A percentile compares a stretch with the other conserved stretches of the same genome.
Conservation (phyloP, 75 land plant species). For the Larix kaempferi region DNA sequence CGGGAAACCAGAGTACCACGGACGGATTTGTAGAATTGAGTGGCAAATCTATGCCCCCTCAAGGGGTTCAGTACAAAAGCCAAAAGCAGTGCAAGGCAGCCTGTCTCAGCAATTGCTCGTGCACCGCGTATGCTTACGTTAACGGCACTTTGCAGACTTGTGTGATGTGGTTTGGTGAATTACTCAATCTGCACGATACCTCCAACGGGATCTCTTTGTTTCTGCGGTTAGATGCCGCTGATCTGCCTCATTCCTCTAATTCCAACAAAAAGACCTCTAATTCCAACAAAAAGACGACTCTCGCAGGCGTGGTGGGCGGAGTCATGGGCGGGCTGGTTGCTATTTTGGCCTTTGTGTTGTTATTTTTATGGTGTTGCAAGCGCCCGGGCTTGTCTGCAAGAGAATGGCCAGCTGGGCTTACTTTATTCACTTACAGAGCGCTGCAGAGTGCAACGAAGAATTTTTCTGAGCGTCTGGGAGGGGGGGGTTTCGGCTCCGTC, state of each 20-base stretch:
- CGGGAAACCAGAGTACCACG: no score
- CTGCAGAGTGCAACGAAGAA: conserved; percentile 17
- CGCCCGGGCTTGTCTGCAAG: no score
- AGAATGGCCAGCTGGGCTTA: background rate
- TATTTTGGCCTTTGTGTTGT: no score
- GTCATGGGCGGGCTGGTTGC: no score
- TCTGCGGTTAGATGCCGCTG: background rate
- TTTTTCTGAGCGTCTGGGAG: conserved; percentile 11
- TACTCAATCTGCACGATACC: background rate
- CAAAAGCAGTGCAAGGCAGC: background rate
- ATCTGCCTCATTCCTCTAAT: background rate
- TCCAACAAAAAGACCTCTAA: no score
- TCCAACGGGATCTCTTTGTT: background rate
- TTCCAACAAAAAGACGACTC: no score
- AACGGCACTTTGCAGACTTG: background rate
- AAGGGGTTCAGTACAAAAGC: background rate
- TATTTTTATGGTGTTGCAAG: no score
- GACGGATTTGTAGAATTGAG: no score
- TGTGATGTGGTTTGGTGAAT: background rate
- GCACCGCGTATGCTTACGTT: background rate
- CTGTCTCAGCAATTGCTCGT: conserved; percentile 15
- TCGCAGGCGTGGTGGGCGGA: no score
- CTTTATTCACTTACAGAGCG: conserved; percentile 12
- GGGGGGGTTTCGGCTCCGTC: background rate
- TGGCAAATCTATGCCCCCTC: no score